Evolutionary conservation across 352 stramenopile genomes (phyloP).

Genomic region (Phytophthora pluvialis): DNA sequence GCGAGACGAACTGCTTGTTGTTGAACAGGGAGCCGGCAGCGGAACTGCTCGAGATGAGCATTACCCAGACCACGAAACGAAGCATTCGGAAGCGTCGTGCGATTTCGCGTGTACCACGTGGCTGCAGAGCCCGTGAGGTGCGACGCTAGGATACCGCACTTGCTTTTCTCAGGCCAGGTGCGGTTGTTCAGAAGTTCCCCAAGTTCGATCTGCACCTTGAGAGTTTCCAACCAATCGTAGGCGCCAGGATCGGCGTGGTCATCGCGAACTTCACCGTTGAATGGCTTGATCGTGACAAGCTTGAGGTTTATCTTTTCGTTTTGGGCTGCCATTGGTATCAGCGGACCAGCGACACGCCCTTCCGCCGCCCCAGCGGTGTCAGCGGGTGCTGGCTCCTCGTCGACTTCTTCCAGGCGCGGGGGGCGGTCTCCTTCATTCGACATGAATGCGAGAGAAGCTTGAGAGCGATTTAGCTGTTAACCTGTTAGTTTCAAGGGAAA

Average conservation of each 20-base stretch:
- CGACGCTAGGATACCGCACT: neutral
- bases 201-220: neutral
- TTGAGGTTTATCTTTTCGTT: slow-evolving; percentile 5
- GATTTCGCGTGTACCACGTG: slow-evolving; percentile 1
- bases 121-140: neutral
- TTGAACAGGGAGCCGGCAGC: neutral
- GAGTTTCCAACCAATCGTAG: neutral
- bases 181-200: neutral
- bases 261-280: neutral
- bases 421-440: neutral
- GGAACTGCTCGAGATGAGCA: neutral
- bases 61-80: slow-evolving; percentile 3
- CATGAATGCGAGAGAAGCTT: neutral
- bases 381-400: neutral
- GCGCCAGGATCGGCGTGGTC: neutral
- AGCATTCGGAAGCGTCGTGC: neutral
- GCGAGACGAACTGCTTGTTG: neutral
- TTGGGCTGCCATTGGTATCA: neutral
- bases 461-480: neutral
- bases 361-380: neutral
- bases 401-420: neutral
- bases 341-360: too few relatives aligned
- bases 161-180: neutral
- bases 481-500: neutral
- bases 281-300: slow-evolving; percentile 1